Evolutionary conservation across 2,329 filamentous ascomycete genomes (phyloP).

Genomic region (Neocucurbitaria cava): DNA sequence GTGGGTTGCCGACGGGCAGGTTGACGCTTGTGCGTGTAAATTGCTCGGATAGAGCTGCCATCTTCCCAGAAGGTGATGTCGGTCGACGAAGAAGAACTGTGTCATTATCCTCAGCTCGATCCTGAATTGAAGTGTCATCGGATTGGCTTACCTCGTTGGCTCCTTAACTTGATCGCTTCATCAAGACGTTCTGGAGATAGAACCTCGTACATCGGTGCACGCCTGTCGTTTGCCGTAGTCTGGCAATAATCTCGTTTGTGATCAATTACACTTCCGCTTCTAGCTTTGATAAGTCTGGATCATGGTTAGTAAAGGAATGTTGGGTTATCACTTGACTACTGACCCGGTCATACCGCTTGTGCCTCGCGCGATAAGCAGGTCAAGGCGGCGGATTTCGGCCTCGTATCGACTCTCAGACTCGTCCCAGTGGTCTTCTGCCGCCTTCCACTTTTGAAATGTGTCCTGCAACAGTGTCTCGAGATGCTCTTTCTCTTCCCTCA

Average conservation of each 20-base stretch:
- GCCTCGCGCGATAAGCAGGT: conserved; percentile 53
- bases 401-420: conserved; percentile 46
- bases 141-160: conserved; percentile 31
- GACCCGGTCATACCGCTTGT: conserved; percentile 50
- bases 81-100: conserved; percentile 37
- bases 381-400: conserved; percentile 53
- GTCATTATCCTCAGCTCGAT: neutral
- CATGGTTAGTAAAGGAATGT: conserved; percentile 4
- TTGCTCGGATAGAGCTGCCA: conserved; percentile 49
- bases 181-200: conserved; percentile 30
- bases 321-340: neutral
- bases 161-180: conserved; percentile 30
- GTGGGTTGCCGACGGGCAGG: conserved; percentile 44
- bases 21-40: conserved; percentile 37
- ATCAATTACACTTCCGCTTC: conserved; percentile 50
- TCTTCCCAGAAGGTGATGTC: conserved; percentile 48
- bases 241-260: conserved; percentile 33
- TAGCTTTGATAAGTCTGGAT: conserved; percentile 47
- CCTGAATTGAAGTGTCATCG: neutral
- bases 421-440: conserved; percentile 41
- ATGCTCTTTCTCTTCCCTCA: conserved; percentile 44
- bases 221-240: conserved; percentile 16
- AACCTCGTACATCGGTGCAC: conserved; percentile 10
- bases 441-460: conserved; percentile 31
- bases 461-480: conserved; percentile 37